A percentile compares a stretch with the other conserved stretches of the same genome.
phyloP scores from a whole-genome alignment of 148 eudicot genomes.

The Rhododendron ovatum region DNA sequence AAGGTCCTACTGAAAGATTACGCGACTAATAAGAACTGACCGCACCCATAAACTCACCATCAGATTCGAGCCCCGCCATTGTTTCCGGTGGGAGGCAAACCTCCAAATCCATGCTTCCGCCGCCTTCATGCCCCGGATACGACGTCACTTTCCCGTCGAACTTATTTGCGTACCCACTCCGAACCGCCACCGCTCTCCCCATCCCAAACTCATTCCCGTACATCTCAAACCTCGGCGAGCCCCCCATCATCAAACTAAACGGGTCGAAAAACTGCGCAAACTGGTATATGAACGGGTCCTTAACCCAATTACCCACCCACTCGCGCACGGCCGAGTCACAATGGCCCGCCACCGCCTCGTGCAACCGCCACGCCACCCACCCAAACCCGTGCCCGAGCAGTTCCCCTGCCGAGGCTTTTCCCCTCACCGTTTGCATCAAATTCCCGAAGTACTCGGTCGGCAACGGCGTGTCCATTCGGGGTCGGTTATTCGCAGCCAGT shows the following conservation, averaged over 20 bases:
- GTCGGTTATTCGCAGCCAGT: conserved; percentile 13
- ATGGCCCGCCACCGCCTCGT: conserved; percentile 5
- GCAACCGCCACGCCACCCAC: neutral
- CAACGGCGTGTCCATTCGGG: conserved; percentile 19
- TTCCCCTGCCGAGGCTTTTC: neutral
- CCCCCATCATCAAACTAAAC: too few relatives aligned
- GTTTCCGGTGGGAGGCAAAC: conserved; percentile 12
- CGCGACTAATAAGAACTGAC: too few relatives aligned
- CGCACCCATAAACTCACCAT: conserved; percentile 12
- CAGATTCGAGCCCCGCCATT: conserved; percentile 17
- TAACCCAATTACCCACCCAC: conserved; percentile 11
- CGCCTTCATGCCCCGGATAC: conserved; percentile 20
- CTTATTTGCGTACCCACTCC: conserved; percentile 20
- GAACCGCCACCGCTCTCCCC: conserved; percentile 25
- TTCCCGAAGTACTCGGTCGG: conserved; percentile 19
- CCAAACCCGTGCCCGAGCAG: neutral
- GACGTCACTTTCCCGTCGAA: conserved; percentile 22
- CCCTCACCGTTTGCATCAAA: conserved; percentile 5
- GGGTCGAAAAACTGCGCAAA: conserved; percentile 13
- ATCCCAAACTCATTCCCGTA: conserved; percentile 21
- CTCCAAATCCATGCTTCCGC: conserved; percentile 26
- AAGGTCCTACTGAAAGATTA: too few relatives aligned
- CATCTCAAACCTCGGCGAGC: conserved; percentile 29
- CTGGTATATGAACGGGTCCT: too few relatives aligned
- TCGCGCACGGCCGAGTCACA: neutral